These are phyloP conservation scores for Mucor velutinosus DNA, from an alignment of 371 early-diverging fungal species.

Conservation along the genomic window DNA sequence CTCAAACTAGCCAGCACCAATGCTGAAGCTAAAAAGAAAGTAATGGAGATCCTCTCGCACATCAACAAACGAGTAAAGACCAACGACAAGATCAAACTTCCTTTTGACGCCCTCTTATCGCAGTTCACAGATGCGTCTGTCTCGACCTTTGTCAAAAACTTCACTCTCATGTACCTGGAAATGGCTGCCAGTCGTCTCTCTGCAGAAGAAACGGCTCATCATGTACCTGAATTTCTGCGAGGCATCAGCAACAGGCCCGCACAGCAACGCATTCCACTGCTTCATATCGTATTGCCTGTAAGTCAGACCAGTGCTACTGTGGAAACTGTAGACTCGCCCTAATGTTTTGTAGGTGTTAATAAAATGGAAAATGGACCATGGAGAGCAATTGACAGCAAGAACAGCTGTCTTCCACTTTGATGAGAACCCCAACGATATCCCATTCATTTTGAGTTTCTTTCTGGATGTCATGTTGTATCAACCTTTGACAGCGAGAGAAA, in stretches of 20 bases:
- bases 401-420: conserved; percentile 61
- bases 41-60: conserved; percentile 78
- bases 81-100: conserved; percentile 61
- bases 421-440: conserved; percentile 54
- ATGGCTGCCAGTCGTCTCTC: conserved; percentile 62
- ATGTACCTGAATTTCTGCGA: conserved; percentile 60
- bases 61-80: conserved; percentile 79
- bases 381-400: conserved; percentile 45
- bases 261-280: conserved; percentile 60
- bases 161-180: conserved; percentile 77
- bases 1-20: conserved; percentile 70
- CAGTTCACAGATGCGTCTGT: conserved; percentile 47
- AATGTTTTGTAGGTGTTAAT: conserved; percentile 43
- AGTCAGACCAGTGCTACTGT: background rate
- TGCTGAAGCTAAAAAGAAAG: conserved; percentile 57
- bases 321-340: background rate
- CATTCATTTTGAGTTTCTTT: conserved; percentile 59
- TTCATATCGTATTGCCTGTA: conserved; percentile 72
- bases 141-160: conserved; percentile 64
- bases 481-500: conserved; percentile 33
- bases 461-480: conserved; percentile 73
- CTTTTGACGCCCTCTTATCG: conserved; percentile 57
- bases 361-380: conserved; percentile 55
- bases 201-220: conserved; percentile 37
- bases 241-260: conserved; percentile 59